Percentiles rank a stretch among this genome's conserved stretches.
Conservation (phyloP, 83 land plant species). For the Larix sibirica region DNA sequence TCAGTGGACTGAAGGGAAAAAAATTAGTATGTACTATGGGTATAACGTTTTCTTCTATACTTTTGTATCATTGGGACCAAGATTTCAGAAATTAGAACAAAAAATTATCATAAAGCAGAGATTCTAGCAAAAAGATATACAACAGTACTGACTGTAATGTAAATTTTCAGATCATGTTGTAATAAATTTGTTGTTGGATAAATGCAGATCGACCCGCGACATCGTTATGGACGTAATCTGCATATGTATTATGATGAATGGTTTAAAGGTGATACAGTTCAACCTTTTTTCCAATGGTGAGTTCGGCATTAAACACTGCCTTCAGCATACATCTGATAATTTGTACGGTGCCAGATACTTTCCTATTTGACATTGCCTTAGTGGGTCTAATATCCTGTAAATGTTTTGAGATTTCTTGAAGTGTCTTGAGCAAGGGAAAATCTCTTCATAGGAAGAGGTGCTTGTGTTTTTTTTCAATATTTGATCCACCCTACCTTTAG, state of each 20-base stretch:
- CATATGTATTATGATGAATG: constrained; percentile 78
- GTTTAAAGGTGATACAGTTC: constrained; percentile 64
- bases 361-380: background rate
- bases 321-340: background rate
- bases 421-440: background rate
- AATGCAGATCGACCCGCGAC: constrained; percentile 88
- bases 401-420: background rate
- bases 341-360: background rate
- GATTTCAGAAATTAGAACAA: background rate
- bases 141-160: background rate
- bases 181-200: background rate
- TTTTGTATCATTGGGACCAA: background rate
- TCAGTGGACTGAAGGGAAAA: constrained; percentile 29
- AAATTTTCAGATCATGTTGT: constrained; percentile 18
- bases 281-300: constrained; percentile 97
- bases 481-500: too few relatives aligned
- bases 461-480: constrained; percentile 34
- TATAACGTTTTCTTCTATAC: background rate
- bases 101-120: background rate
- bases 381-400: background rate
- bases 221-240: constrained; percentile 93
- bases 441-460: constrained; percentile 14
- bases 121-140: background rate
- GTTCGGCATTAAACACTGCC: background rate
- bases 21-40: background rate